Conservation (phyloP, 2,329 filamentous ascomycete species). For the Nothophoma quercina region DNA sequence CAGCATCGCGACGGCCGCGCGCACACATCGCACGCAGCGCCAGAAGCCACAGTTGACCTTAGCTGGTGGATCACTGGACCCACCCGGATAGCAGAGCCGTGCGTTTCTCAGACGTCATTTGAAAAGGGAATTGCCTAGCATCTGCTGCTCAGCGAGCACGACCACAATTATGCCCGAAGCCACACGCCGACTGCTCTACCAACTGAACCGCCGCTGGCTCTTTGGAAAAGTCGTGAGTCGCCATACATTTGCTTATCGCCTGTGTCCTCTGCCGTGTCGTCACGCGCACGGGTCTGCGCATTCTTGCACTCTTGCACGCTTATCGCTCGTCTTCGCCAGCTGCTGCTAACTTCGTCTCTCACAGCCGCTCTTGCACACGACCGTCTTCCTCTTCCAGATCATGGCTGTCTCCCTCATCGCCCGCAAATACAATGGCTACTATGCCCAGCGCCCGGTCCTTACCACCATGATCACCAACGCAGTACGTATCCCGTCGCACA, state of each 20-base stretch:
- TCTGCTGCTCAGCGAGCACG: conserved; percentile 26
- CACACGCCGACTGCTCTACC: conserved; percentile 68
- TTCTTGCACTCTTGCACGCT: conserved; percentile 5
- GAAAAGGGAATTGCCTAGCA: conserved; percentile 26
- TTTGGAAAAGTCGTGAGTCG: conserved; percentile 73
- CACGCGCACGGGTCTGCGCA: conserved; percentile 4
- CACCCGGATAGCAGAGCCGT: conserved; percentile 15
- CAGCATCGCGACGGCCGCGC: conserved; percentile 12
- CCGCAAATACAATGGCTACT: conserved; percentile 91
- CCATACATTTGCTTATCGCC: neutral
- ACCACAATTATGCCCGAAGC: conserved; percentile 47
- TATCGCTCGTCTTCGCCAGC: conserved; percentile 16
- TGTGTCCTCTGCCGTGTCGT: neutral
- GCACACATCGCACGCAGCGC: conserved; percentile 27
- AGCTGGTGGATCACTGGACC: conserved; percentile 15
- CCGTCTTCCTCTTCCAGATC: conserved; percentile 90
- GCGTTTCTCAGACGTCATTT: conserved; percentile 41
- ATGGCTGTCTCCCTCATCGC: conserved; percentile 81
- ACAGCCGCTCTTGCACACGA: conserved; percentile 85
- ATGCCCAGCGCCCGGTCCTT: conserved; percentile 89
- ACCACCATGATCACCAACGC: conserved; percentile 99
- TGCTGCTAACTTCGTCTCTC: conserved; percentile 20
- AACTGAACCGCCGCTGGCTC: conserved; percentile 75
- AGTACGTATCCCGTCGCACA: conserved; percentile 57
- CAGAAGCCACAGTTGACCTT: conserved; percentile 12